Conservation (phyloP, 2,329 filamentous ascomycete species). For the Phoma sp. region DNA sequence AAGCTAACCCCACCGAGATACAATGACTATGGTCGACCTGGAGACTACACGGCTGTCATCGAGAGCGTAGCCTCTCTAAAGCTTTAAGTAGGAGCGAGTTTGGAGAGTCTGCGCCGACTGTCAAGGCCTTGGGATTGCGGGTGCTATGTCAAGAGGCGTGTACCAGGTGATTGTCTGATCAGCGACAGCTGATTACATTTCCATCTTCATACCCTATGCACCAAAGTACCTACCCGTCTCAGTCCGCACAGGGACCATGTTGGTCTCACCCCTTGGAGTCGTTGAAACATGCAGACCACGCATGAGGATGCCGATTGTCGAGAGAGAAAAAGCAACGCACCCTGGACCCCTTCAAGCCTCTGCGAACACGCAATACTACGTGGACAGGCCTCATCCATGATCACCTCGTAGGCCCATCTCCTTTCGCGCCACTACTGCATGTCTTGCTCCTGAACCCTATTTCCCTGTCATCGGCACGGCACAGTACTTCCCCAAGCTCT, state of each 20-base stretch:
- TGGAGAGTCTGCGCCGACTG: too few species aligned
- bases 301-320: neutral
- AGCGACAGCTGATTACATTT: too few species aligned
- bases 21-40: neutral
- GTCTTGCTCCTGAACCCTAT: constrained; percentile 1
- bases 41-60: too few species aligned
- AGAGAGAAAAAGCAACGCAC: constrained; percentile 8
- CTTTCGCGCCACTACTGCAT: constrained; percentile 10
- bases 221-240: neutral
- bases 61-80: neutral
- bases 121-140: too few species aligned
- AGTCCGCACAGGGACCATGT: neutral
- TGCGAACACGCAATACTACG: constrained; percentile 4
- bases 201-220: neutral
- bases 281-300: neutral
- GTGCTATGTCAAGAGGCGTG: too few species aligned
- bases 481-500: constrained; percentile 6
- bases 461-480: constrained; percentile 12
- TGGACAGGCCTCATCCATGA: constrained; percentile 12
- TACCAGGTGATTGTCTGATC: too few species aligned
- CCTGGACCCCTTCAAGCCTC: constrained; percentile 11
- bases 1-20: neutral
- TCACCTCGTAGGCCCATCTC: neutral
- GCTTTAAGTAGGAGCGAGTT: neutral
- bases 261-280: constrained; percentile 13